Conservation (phyloP, 495 filamentous ascomycete genomes). For the Daldinia grandis region DNA sequence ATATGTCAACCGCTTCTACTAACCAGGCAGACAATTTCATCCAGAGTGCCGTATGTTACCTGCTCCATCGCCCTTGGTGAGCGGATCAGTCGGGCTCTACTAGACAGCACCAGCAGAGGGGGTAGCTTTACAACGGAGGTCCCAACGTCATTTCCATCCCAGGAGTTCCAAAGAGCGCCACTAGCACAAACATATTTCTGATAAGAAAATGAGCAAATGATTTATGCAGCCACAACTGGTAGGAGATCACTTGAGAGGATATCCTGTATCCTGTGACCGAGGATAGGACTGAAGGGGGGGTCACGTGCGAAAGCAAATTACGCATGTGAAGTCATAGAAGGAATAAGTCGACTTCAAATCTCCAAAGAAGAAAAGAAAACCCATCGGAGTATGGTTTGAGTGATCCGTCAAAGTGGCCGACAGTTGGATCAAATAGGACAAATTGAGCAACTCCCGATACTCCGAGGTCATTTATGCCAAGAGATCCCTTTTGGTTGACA, state of each 20-base stretch:
- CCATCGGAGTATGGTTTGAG: neutral
- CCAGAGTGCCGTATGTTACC: neutral
- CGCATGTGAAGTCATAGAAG: slow-evolving; percentile 11
- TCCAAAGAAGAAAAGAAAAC: slow-evolving; percentile 1
- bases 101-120: slow-evolving; percentile 3
- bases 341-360: slow-evolving; percentile 13
- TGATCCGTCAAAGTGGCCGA: slow-evolving; percentile 16
- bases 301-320: slow-evolving; percentile 23
- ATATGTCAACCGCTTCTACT: neutral
- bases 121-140: neutral
- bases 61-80: neutral
- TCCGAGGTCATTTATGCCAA: slow-evolving; percentile 34
- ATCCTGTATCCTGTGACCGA: neutral
- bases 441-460: slow-evolving; percentile 33
- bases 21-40: neutral
- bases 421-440: slow-evolving; percentile 26
- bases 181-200: neutral
- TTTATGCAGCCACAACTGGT: slow-evolving; percentile 2
- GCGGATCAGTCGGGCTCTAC: neutral
- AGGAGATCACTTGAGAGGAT: neutral
- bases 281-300: neutral
- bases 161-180: neutral
- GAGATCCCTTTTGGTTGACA: slow-evolving; percentile 24
- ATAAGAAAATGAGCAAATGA: slow-evolving; percentile 7
- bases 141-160: neutral